phyloP scores from a whole-genome alignment of 257 asterid genomes.

The Plantago ovata region DNA sequence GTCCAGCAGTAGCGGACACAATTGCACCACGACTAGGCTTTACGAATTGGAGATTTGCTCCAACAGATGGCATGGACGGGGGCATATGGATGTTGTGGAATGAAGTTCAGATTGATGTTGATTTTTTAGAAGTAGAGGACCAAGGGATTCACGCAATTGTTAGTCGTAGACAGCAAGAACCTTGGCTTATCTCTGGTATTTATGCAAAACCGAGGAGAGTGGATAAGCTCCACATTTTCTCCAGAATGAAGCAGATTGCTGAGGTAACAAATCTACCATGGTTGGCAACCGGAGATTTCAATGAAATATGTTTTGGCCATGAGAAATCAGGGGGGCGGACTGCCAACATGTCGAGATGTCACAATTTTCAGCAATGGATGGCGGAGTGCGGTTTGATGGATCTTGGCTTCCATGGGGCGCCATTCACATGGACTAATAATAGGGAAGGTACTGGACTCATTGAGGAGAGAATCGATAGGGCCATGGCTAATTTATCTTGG shows the following conservation, averaged over 20 bases:
- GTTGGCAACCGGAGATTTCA: neutral
- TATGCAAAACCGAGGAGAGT: neutral
- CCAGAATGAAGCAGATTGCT: neutral
- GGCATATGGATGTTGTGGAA: slow-evolving; percentile 3
- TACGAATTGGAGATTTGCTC: neutral
- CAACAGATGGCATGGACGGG: neutral
- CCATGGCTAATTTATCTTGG: neutral
- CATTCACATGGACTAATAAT: neutral
- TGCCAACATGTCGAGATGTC: neutral
- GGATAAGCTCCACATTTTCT: neutral
- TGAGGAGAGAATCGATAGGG: neutral
- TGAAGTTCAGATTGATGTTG: neutral
- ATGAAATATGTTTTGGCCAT: neutral
- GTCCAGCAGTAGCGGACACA: neutral
- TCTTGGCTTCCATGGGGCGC: neutral
- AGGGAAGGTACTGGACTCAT: neutral
- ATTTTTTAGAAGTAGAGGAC: neutral
- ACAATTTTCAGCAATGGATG: neutral
- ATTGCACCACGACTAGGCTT: neutral
- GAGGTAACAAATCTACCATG: neutral
- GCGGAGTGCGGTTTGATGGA: neutral
- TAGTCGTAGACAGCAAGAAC: neutral
- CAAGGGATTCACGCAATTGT: neutral
- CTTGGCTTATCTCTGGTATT: neutral
- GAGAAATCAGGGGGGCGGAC: neutral